Evolutionary conservation across 2,329 filamentous ascomycete genomes (phyloP).

Genomic region (Xylaria sp.): DNA sequence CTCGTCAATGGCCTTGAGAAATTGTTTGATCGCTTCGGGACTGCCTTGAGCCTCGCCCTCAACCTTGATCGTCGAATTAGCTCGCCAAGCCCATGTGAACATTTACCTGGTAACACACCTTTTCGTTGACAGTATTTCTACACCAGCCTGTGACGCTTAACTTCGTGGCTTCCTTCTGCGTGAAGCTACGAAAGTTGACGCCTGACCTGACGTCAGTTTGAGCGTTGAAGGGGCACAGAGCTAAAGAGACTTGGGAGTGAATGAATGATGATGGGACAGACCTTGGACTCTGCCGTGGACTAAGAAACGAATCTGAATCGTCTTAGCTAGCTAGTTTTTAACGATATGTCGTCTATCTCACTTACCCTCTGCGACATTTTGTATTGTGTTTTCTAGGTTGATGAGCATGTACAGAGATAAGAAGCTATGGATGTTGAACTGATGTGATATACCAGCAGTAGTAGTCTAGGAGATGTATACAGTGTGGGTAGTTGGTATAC

Average conservation of each 20-base stretch:
- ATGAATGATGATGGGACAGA: conserved; percentile 47
- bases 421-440: not conserved
- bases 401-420: not conserved
- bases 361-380: conserved; percentile 42
- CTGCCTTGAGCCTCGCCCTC: conserved; percentile 88
- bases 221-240: not conserved
- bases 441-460: too few species aligned
- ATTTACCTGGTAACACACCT: conserved; percentile 53
- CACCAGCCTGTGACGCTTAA: conserved; percentile 70
- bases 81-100: not conserved
- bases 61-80: conserved; percentile 66
- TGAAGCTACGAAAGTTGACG: conserved; percentile 69
- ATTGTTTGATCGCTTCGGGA: conserved; percentile 70
- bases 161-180: conserved; percentile 62
- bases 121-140: conserved; percentile 66
- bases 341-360: not conserved
- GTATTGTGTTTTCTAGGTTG: conserved; percentile 2
- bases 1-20: conserved; percentile 78
- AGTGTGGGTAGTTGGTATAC: not conserved
- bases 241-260: not conserved
- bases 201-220: conserved; percentile 54
- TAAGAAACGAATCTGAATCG: conserved; percentile 66
- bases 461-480: too few species aligned
- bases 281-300: conserved; percentile 79
- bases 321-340: not conserved